A percentile compares a stretch with the other conserved stretches of the same genome.
phyloP scores from a whole-genome alignment of 2,329 filamentous ascomycete species.

The Trichophaea hybrida region DNA sequence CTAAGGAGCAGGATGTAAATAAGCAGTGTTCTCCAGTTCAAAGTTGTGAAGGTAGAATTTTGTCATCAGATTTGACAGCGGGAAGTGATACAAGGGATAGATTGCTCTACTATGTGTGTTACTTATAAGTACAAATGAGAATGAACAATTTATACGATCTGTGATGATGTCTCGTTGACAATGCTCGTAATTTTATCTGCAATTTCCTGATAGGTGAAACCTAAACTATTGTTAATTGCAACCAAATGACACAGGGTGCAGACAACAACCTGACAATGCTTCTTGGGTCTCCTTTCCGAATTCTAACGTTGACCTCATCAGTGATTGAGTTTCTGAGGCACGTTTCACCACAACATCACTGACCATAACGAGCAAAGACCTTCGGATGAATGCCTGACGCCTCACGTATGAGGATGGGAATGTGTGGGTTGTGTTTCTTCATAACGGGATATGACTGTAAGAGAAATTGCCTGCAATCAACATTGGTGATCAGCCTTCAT shows the following conservation, averaged over 20 bases:
- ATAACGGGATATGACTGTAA: slow-evolving; percentile 87
- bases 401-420: slow-evolving; percentile 88
- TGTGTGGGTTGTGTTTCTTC: slow-evolving; percentile 97
- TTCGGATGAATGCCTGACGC: slow-evolving; percentile 69
- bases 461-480: slow-evolving; percentile 59
- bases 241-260: neutral
- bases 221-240: slow-evolving; percentile 30
- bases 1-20: neutral
- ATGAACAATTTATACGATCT: neutral
- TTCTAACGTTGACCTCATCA: slow-evolving; percentile 33
- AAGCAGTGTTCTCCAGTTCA: neutral
- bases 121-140: neutral
- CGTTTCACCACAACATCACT: slow-evolving; percentile 27
- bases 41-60: neutral
- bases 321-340: too few relatives aligned
- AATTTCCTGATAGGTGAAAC: slow-evolving; percentile 55
- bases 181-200: slow-evolving; percentile 51
- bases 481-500: neutral
- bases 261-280: slow-evolving; percentile 42
- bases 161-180: slow-evolving; percentile 36
- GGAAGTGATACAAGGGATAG: neutral
- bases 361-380: slow-evolving; percentile 88
- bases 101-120: neutral
- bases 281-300: slow-evolving; percentile 55
- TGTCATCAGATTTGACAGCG: neutral